Base-by-base conservation (phyloP, 306 rosid genomes). In the Arachis stenosperma region DNA sequence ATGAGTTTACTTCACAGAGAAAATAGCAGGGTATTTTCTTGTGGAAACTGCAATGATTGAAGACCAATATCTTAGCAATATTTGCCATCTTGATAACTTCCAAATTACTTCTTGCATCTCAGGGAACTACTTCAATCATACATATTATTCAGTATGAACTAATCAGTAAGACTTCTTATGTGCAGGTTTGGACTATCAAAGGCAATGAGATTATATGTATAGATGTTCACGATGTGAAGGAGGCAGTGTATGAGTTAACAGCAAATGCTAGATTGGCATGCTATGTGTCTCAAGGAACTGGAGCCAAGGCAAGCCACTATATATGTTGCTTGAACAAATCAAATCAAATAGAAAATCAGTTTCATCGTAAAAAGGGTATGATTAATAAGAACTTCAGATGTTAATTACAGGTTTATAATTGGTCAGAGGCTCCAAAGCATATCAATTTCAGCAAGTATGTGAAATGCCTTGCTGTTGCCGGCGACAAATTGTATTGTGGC, bases 241-340 rank as follows among this genome's bases (percentile, higher is more conserved):
- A 93, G 69, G 84, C 88, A 58, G 92, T 93, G 69, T 73, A 78
- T 37, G 90, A 89, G 64, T 72, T 91, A 81, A 77, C 80, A 76
- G 98, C 90, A 4, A 84, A 89, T 80, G 80, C 81, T 56, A 75
- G 88, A 46, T 56, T 84, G 50, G 94, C 91, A 10, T 91, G 91
- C 92, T 94, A 85, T 79, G 75, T 85, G 62, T 73, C 96, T 74
- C 97, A 85, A 76, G 96, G 90, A 72, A 89, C 90, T 29, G 98
- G 97, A 43, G 92, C 85, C 13, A 91, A 89, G 97, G 98, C 75
- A 86, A 76, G 90, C 54, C 47, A 10, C 37, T 33, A 33, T 4
- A 33, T 37, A 67, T 71, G 71, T 44, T 56, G 1, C 37, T 11
- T 17, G 52, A 61, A 58, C 69, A 41, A 7, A 14, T 75, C 69